Percentiles rank a stretch among this genome's conserved stretches.
These are phyloP conservation scores for Boletus reticuloceps DNA, from an alignment of 768 basidiomycete species.

Conservation along the genomic window DNA sequence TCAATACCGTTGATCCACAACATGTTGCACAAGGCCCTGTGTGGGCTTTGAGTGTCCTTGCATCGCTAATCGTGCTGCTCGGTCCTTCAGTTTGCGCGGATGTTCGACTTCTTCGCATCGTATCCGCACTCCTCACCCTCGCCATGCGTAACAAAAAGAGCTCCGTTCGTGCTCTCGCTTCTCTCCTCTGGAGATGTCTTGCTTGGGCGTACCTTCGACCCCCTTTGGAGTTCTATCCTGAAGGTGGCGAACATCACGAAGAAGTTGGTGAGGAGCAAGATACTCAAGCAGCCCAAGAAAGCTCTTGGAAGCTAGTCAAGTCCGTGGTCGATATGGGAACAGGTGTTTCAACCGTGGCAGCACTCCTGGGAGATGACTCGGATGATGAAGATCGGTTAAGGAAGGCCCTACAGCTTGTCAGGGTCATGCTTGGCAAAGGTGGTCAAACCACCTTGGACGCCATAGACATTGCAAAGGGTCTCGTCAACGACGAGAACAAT, in stretches of 20 bases:
- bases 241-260: slow-evolving; percentile 23
- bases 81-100: slow-evolving; percentile 52
- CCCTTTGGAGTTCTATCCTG: slow-evolving; percentile 25
- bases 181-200: slow-evolving; percentile 63
- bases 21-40: slow-evolving; percentile 74
- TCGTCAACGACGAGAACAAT: slow-evolving; percentile 36
- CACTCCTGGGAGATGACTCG: slow-evolving; percentile 43
- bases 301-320: slow-evolving; percentile 48
- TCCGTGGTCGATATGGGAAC: slow-evolving; percentile 57
- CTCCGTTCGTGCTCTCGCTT: slow-evolving; percentile 58
- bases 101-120: slow-evolving; percentile 39
- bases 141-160: slow-evolving; percentile 63
- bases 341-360: slow-evolving; percentile 56
- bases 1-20: slow-evolving; percentile 51
- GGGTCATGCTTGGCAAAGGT: slow-evolving; percentile 55
- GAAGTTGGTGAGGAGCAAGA: slow-evolving; percentile 24
- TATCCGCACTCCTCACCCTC: slow-evolving; percentile 50
- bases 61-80: slow-evolving; percentile 63
- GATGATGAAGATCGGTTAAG: slow-evolving; percentile 42
- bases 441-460: slow-evolving; percentile 52
- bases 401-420: slow-evolving; percentile 49
- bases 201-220: slow-evolving; percentile 68
- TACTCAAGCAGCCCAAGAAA: slow-evolving; percentile 28
- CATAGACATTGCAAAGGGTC: slow-evolving; percentile 45
- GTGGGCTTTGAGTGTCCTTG: slow-evolving; percentile 71